phyloP scores from a whole-genome alignment of 305 asterid genomes.

The Solanum chacoense region DNA sequence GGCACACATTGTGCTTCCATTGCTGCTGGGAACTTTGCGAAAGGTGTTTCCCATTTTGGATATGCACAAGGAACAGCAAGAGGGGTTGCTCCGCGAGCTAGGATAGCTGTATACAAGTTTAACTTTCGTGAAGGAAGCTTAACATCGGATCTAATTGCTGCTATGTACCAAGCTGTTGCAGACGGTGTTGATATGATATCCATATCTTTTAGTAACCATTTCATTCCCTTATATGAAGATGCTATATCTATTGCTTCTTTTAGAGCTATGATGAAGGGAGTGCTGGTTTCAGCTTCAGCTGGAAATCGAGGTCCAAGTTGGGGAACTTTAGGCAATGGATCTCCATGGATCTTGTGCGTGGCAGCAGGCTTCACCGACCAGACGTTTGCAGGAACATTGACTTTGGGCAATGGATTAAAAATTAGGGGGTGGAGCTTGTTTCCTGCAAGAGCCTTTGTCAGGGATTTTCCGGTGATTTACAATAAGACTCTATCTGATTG shows the following conservation, averaged over 20 bases:
- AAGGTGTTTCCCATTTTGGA: constrained; percentile 8
- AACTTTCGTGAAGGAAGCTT: neutral
- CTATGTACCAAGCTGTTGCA: constrained; percentile 18
- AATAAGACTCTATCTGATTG: neutral
- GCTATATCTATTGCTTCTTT: constrained; percentile 34
- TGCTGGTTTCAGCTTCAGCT: constrained; percentile 24
- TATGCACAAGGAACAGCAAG: constrained; percentile 10
- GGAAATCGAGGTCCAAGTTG: constrained; percentile 4
- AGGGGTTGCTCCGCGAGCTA: constrained; percentile 19
- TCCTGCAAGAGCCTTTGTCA: constrained; percentile 1
- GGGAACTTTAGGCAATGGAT: constrained; percentile 1
- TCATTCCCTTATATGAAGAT: constrained; percentile 20
- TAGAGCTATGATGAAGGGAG: constrained; percentile 38
- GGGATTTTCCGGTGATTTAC: neutral
- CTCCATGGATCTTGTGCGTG: neutral
- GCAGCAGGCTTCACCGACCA: constrained; percentile 6
- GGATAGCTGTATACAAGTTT: constrained; percentile 12
- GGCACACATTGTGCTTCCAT: constrained; percentile 13
- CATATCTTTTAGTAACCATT: constrained; percentile 19
- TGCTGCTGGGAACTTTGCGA: constrained; percentile 13
- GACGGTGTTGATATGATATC: constrained; percentile 35
- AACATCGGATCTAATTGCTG: constrained; percentile 8
- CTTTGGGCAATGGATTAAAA: neutral
- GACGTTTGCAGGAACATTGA: neutral
- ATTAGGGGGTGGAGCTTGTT: constrained; percentile 1